Evolutionary conservation across 2,329 filamentous ascomycete genomes (phyloP).

Genomic region (Colletotrichum sublineola): DNA sequence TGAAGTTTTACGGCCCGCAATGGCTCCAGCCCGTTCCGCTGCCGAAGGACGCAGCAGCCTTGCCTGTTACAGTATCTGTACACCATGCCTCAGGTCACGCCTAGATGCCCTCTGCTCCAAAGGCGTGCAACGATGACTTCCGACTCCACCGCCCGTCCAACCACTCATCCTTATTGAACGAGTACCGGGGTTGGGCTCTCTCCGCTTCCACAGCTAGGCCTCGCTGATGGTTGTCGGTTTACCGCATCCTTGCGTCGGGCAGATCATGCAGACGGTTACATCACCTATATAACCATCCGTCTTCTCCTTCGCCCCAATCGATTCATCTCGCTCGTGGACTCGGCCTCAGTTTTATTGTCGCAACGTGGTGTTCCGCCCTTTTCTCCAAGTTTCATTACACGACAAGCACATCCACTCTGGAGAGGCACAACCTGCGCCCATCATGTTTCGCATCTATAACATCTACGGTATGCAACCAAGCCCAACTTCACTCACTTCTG

Average conservation of each 20-base stretch:
- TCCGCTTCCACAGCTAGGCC: background rate
- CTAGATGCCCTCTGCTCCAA: background rate
- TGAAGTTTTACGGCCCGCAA: background rate
- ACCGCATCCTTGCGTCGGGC: background rate
- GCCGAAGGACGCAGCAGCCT: background rate
- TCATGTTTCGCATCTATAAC: constrained; percentile 54
- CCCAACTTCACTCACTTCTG: background rate
- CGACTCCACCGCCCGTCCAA: constrained; percentile 15
- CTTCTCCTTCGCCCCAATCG: background rate
- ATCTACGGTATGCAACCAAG: constrained; percentile 50
- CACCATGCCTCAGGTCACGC: background rate
- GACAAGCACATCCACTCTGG: background rate
- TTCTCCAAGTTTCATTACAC: background rate
- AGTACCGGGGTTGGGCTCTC: background rate
- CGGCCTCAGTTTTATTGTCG: background rate
- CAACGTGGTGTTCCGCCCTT: background rate
- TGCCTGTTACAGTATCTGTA: background rate
- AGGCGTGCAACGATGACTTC: background rate
- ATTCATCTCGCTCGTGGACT: background rate
- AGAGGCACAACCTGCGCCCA: constrained; percentile 8
- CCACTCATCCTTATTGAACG: background rate
- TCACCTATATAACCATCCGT: constrained; percentile 14
- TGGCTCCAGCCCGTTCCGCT: constrained; percentile 10
- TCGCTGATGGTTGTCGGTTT: constrained; percentile 27
- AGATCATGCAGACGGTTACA: background rate